A percentile compares a stretch with the other conserved stretches of the same genome.
These are phyloP conservation scores for Ogataea polymorpha DNA, from an alignment of 805 yeast species.

Conservation along the genomic window DNA sequence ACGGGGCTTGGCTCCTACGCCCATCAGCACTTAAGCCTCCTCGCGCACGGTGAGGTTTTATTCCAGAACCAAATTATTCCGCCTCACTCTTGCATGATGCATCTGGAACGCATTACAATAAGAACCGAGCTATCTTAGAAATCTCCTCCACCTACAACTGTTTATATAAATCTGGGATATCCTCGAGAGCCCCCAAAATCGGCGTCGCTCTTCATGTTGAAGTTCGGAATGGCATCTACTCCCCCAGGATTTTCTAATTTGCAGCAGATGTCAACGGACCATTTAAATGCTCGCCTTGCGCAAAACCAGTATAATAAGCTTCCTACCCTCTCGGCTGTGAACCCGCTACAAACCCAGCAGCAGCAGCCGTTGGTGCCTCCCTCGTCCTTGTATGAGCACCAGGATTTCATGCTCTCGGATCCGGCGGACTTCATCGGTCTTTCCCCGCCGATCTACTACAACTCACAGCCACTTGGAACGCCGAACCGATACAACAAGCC, in stretches of 20 bases:
- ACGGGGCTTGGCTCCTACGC: no score
- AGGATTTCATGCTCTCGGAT: neutral
- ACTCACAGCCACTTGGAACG: neutral
- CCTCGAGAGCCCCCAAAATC: neutral
- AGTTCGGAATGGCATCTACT: slow-evolving; percentile 1
- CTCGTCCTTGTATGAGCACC: neutral
- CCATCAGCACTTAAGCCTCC: neutral
- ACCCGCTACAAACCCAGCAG: neutral
- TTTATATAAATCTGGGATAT: neutral
- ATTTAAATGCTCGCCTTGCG: neutral
- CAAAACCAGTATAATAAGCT: neutral
- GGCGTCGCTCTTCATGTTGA: neutral
- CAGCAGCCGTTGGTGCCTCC: neutral
- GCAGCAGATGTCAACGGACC: neutral
- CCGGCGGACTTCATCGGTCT: neutral
- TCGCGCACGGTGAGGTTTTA: neutral
- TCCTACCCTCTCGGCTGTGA: neutral
- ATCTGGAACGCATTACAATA: neutral
- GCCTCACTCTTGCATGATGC: slow-evolving; percentile 1
- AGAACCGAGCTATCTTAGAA: neutral
- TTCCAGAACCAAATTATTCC: neutral
- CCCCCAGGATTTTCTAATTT: neutral
- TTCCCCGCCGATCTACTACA: neutral
- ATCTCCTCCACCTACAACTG: neutral
- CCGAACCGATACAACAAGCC: slow-evolving; percentile 1